Evolutionary conservation across 2,329 filamentous ascomycete species (phyloP).

Genomic region (Alternaria burnsii): DNA sequence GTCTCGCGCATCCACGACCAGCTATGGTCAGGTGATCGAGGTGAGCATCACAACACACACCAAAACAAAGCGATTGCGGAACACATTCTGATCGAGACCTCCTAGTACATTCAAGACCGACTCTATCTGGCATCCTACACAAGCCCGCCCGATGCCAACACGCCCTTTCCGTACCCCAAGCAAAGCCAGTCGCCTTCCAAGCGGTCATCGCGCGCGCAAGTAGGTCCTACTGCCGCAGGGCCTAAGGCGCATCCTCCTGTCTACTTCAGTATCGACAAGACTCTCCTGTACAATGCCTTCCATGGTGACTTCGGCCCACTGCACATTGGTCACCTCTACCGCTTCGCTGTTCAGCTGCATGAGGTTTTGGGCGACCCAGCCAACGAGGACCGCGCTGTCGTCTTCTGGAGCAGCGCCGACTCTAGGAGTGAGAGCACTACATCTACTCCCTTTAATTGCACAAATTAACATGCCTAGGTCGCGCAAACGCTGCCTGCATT

Average conservation of each 20-base stretch:
- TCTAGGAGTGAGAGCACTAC: conserved; percentile 74
- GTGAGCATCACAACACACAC: conserved; percentile 69
- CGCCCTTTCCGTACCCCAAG: conserved; percentile 83
- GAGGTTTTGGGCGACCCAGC: conserved; percentile 91
- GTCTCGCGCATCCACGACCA: conserved; percentile 53
- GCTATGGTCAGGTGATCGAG: conserved; percentile 89
- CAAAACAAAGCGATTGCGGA: conserved; percentile 34
- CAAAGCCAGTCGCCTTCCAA: conserved; percentile 76
- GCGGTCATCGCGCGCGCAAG: conserved; percentile 71
- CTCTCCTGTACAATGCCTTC: conserved; percentile 95
- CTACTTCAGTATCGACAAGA: conserved; percentile 96
- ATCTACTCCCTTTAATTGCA: not conserved
- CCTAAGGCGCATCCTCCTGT: conserved; percentile 72
- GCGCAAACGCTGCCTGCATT: conserved; percentile 92
- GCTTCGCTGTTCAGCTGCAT: conserved; percentile 94
- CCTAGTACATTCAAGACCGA: conserved; percentile 70
- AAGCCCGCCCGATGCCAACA: conserved; percentile 79
- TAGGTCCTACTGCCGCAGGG: conserved; percentile 63
- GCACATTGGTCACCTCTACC: conserved; percentile 96
- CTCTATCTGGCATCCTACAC: conserved; percentile 94
- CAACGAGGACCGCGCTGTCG: conserved; percentile 87
- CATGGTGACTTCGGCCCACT: conserved; percentile 98
- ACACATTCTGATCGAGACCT: conserved; percentile 17
- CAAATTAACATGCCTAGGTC: conserved; percentile 62
- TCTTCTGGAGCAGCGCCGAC: conserved; percentile 95